phyloP scores from a whole-genome alignment of 306 rosid genomes.

The Castanea sativa region DNA sequence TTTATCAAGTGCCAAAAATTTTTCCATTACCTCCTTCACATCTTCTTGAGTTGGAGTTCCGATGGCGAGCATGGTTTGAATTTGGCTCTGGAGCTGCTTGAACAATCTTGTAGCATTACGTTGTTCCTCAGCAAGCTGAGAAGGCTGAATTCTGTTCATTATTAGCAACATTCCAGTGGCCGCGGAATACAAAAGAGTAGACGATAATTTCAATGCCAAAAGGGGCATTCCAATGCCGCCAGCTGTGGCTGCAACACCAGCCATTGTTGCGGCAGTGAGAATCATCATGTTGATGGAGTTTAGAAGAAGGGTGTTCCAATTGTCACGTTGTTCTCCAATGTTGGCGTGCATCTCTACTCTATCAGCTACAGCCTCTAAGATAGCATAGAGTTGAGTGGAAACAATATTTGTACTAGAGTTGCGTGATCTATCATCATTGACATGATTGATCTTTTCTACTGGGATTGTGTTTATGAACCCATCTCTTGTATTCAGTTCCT shows the following conservation, averaged over 20 bases:
- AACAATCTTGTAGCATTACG: slow-evolving; percentile 68
- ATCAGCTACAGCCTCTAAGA: slow-evolving; percentile 43
- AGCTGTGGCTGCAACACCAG: slow-evolving; percentile 40
- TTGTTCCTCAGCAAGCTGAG: slow-evolving; percentile 80
- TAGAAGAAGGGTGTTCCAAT: no score
- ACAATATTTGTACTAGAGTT: not conserved
- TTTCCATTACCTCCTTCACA: no score
- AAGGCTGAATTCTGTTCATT: slow-evolving; percentile 23
- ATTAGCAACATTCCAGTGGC: slow-evolving; percentile 55
- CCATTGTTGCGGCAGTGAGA: slow-evolving; percentile 19
- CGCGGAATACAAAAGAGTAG: slow-evolving; percentile 53
- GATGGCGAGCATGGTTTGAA: slow-evolving; percentile 31
- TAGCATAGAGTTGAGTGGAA: slow-evolving; percentile 37
- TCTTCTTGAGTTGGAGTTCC: slow-evolving; percentile 7
- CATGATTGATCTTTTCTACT: not conserved
- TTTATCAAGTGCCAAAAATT: no score
- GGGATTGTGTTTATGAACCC: slow-evolving; percentile 19
- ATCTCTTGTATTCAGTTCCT: no score
- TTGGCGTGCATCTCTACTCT: no score
- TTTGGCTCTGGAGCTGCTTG: slow-evolving; percentile 39
- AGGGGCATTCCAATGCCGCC: slow-evolving; percentile 23
- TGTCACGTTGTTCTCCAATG: no score
- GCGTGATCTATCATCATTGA: not conserved
- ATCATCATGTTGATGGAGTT: no score
- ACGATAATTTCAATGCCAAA: slow-evolving; percentile 49